These are phyloP conservation scores for Neurospora sp. DNA, from an alignment of 495 filamentous ascomycete species.

Conservation along the genomic window DNA sequence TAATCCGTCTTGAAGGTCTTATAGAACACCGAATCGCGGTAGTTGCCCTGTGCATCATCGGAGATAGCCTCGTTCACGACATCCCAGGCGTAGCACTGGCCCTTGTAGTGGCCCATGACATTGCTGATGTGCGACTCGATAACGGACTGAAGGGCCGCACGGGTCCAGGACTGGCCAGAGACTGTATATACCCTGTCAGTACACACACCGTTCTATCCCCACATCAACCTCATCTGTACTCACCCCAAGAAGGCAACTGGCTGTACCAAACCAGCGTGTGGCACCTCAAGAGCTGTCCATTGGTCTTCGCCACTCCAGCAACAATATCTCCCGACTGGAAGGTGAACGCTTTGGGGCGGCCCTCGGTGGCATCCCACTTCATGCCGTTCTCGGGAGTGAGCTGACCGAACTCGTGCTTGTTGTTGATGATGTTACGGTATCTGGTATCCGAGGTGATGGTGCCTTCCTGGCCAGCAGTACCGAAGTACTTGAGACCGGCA, in stretches of 20 bases:
- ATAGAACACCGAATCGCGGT: conserved; percentile 30
- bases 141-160: conserved; percentile 35
- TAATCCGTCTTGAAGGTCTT: conserved; percentile 35
- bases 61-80: conserved; percentile 46
- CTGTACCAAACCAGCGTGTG: conserved; percentile 55
- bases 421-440: conserved; percentile 36
- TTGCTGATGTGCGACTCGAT: conserved; percentile 40
- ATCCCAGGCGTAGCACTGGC: conserved; percentile 39
- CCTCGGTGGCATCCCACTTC: conserved; percentile 42
- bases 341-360: conserved; percentile 34
- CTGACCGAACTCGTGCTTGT: conserved; percentile 48
- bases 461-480: conserved; percentile 49
- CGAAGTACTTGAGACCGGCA: conserved; percentile 47
- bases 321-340: conserved; percentile 41
- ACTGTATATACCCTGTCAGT: conserved; percentile 41
- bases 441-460: conserved; percentile 33
- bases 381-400: conserved; percentile 50
- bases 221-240: not conserved
- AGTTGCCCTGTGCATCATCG: conserved; percentile 26
- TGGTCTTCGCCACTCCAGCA: conserved; percentile 38
- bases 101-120: conserved; percentile 45
- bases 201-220: not conserved
- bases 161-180: conserved; percentile 34
- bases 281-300: conserved; percentile 46
- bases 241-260: conserved; percentile 49